phyloP scores from a whole-genome alignment of 2,329 filamentous ascomycete species.

The Byssoonygena ceratinophila region DNA sequence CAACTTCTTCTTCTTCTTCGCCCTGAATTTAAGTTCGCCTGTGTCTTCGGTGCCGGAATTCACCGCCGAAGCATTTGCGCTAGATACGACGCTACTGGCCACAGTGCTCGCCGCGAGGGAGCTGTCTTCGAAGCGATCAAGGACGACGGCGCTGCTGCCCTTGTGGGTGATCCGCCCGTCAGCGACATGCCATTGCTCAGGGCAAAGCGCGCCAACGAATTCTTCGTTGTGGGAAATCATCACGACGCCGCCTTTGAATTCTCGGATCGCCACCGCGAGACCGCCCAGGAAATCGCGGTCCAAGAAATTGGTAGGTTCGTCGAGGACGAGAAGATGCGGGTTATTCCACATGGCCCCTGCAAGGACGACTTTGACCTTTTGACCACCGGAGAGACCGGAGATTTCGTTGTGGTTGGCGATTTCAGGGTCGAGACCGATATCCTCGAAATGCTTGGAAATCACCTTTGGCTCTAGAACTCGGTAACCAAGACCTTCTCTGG shows the following conservation, averaged over 20 bases:
- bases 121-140: slow-evolving; percentile 84
- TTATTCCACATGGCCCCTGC: slow-evolving; percentile 98
- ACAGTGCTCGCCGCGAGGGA: slow-evolving; percentile 46
- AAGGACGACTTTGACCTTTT: slow-evolving; percentile 98
- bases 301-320: slow-evolving; percentile 98
- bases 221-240: slow-evolving; percentile 99
- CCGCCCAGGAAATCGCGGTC: slow-evolving; percentile 95
- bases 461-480: slow-evolving; percentile 83
- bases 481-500: slow-evolving; percentile 95
- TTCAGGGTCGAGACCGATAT: slow-evolving; percentile 88
- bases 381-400: slow-evolving; percentile 84
- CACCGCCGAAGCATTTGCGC: slow-evolving; percentile 53
- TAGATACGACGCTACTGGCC: slow-evolving; percentile 49
- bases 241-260: slow-evolving; percentile 96
- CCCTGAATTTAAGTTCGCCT: slow-evolving; percentile 71
- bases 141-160: slow-evolving; percentile 59
- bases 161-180: slow-evolving; percentile 80
- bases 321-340: slow-evolving; percentile 89
- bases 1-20: slow-evolving; percentile 96
- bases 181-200: slow-evolving; percentile 90
- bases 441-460: slow-evolving; percentile 97
- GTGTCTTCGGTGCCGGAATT: slow-evolving; percentile 79
- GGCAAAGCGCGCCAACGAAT: slow-evolving; percentile 89
- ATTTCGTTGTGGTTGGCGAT: slow-evolving; percentile 99
- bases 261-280: slow-evolving; percentile 91